Conservation (phyloP, 2,329 filamentous ascomycete genomes). For the Decorospora gaudefroyi region DNA sequence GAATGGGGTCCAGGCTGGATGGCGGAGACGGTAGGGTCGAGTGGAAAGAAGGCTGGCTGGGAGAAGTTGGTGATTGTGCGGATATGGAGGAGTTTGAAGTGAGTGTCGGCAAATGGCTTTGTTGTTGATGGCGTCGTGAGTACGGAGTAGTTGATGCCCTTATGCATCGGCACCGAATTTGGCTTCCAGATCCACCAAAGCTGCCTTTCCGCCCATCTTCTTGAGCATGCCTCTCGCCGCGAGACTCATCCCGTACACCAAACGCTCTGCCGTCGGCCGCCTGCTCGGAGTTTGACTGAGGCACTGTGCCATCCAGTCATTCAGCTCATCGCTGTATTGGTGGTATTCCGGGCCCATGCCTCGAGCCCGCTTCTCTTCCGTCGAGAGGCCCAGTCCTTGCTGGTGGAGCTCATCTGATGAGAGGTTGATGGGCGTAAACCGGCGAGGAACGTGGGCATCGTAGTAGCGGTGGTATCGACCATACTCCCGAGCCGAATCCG, state of each 20-base stretch:
- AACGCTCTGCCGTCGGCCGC: slow-evolving; percentile 14
- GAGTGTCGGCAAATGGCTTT: not conserved
- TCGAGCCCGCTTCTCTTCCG: slow-evolving; percentile 13
- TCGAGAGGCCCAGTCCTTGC: slow-evolving; percentile 10
- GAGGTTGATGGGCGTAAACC: slow-evolving; percentile 28
- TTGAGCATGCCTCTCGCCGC: slow-evolving; percentile 20
- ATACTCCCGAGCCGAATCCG: slow-evolving; percentile 9
- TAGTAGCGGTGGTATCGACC: slow-evolving; percentile 15
- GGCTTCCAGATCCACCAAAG: slow-evolving; percentile 28
- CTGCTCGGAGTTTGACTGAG: slow-evolving; percentile 10
- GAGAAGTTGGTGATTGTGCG: slow-evolving; percentile 89
- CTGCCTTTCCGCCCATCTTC: slow-evolving; percentile 21
- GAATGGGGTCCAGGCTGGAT: slow-evolving; percentile 67
- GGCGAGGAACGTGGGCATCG: slow-evolving; percentile 24
- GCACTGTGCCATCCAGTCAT: slow-evolving; percentile 33
- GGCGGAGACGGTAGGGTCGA: slow-evolving; percentile 76
- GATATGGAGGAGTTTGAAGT: slow-evolving; percentile 65
- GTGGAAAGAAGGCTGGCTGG: slow-evolving; percentile 89
- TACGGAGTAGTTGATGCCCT: not conserved
- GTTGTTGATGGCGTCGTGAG: not conserved
- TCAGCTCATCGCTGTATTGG: slow-evolving; percentile 33
- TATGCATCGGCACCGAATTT: slow-evolving; percentile 11
- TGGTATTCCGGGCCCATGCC: slow-evolving; percentile 12
- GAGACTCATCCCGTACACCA: slow-evolving; percentile 11
- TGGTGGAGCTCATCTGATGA: not conserved